These are phyloP conservation scores for Pichia norvegensis DNA, from an alignment of 1,139 yeast genomes.

Conservation along the genomic window DNA sequence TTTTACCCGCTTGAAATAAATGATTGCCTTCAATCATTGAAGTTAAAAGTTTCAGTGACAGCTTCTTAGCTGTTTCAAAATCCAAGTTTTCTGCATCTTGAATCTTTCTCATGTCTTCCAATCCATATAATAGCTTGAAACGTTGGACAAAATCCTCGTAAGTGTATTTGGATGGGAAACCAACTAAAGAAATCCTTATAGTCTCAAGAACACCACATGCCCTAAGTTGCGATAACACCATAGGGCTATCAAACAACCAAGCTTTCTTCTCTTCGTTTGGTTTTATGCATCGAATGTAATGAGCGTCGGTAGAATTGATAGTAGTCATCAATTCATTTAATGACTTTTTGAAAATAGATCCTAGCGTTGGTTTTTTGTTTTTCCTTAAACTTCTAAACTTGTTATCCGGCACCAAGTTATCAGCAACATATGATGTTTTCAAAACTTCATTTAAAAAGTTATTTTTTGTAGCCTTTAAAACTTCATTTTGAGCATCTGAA, in stretches of 20 bases:
- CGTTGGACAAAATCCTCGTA: constrained; percentile 89
- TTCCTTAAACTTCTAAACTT: constrained; percentile 29
- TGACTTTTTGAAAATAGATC: constrained; percentile 87
- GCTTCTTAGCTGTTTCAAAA: constrained; percentile 48
- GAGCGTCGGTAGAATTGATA: constrained; percentile 88
- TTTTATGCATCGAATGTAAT: constrained; percentile 93
- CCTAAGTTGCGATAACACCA: constrained; percentile 91
- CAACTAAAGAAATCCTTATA: constrained; percentile 92
- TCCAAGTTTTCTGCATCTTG: constrained; percentile 43
- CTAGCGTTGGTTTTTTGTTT: constrained; percentile 82
- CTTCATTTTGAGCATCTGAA: constrained; percentile 88
- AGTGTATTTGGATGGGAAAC: constrained; percentile 95
- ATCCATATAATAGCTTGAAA: constrained; percentile 71
- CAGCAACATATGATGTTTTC: neutral
- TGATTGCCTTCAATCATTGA: constrained; percentile 51
- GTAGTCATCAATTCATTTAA: constrained; percentile 89
- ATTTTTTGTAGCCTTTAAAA: constrained; percentile 62
- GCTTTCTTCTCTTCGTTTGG: constrained; percentile 91
- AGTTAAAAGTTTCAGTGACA: constrained; percentile 61
- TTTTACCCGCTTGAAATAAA: constrained; percentile 77
- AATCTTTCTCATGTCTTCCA: constrained; percentile 54
- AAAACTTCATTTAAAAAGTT: constrained; percentile 57
- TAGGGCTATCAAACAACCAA: constrained; percentile 90
- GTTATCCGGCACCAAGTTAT: constrained; percentile 38
- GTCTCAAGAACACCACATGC: constrained; percentile 99